These are phyloP conservation scores for Aspergillus alliaceus DNA, from an alignment of 2,329 filamentous ascomycete genomes.

Conservation along the genomic window DNA sequence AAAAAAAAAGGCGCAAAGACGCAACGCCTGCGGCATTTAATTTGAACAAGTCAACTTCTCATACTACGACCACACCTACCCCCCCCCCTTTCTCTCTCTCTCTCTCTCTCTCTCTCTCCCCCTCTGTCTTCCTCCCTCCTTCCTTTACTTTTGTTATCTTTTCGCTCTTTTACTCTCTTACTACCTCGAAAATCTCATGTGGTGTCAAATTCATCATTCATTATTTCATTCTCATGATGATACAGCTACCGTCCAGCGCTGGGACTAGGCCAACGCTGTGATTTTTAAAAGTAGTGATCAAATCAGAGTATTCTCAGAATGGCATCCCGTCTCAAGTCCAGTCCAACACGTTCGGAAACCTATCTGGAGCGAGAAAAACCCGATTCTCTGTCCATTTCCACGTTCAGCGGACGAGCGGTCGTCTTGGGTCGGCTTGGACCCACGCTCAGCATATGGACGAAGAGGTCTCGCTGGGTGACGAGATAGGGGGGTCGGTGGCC, in stretches of 20 bases:
- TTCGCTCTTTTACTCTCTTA: not conserved
- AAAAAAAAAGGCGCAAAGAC: too few relatives aligned
- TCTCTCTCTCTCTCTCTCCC: not conserved
- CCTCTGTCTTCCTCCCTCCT: not conserved
- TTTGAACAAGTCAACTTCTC: too few relatives aligned
- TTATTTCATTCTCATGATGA: constrained; percentile 3
- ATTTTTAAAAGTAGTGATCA: not conserved
- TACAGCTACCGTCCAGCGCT: not conserved
- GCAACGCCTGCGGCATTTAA: too few relatives aligned
- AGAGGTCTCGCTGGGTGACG: not conserved
- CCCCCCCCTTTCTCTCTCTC: not conserved
- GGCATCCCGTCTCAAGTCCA: not conserved
- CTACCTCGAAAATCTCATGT: not conserved
- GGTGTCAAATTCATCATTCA: not conserved
- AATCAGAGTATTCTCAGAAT: not conserved
- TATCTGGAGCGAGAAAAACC: not conserved
- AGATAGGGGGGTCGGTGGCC: not conserved
- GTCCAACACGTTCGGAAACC: not conserved
- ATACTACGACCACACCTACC: not conserved
- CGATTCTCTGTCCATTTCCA: not conserved
- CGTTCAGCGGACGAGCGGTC: not conserved
- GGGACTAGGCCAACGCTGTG: not conserved
- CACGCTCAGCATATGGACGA: not conserved
- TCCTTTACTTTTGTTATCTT: not conserved
- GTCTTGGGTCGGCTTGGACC: not conserved